These are phyloP conservation scores for Ceratocystis diversiconidia DNA, from an alignment of 2,329 filamentous ascomycete species.

Conservation along the genomic window DNA sequence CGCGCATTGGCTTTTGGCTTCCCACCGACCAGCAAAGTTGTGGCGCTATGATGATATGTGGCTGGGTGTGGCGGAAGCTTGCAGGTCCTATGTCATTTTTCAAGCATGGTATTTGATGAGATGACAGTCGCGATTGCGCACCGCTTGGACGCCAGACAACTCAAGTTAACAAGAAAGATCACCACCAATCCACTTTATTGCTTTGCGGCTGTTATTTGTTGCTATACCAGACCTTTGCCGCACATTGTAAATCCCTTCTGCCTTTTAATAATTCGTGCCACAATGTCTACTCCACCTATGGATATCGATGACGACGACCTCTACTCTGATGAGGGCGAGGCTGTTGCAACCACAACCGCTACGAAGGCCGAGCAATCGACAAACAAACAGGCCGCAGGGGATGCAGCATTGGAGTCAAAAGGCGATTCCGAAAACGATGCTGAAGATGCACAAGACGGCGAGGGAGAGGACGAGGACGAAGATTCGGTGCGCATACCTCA, in stretches of 20 bases:
- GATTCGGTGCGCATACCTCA: slow-evolving; percentile 14
- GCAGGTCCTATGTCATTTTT: slow-evolving; percentile 1
- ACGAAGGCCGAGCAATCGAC: slow-evolving; percentile 7
- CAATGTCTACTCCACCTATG: slow-evolving; percentile 29
- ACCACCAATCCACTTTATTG: not conserved
- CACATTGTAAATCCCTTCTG: not conserved
- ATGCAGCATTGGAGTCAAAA: not conserved
- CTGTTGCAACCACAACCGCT: slow-evolving; percentile 31
- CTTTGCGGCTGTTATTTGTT: not conserved
- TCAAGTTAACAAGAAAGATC: not conserved
- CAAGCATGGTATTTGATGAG: not conserved
- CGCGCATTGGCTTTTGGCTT: slow-evolving; percentile 2
- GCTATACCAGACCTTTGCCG: not conserved
- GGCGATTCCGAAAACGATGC: slow-evolving; percentile 39
- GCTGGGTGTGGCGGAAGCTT: slow-evolving; percentile 15
- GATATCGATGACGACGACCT: slow-evolving; percentile 56
- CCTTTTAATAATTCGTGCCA: not conserved
- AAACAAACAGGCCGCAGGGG: not conserved
- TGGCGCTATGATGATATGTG: slow-evolving; percentile 2
- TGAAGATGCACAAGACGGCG: slow-evolving; percentile 46
- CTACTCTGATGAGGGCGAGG: slow-evolving; percentile 41
- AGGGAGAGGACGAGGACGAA: slow-evolving; percentile 44
- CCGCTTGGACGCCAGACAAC: too few relatives aligned
- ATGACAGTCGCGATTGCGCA: too few relatives aligned
- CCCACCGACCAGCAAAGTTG: not conserved